phyloP scores from a whole-genome alignment of 371 early-diverging fungal species.

The Mortierella sp. region DNA sequence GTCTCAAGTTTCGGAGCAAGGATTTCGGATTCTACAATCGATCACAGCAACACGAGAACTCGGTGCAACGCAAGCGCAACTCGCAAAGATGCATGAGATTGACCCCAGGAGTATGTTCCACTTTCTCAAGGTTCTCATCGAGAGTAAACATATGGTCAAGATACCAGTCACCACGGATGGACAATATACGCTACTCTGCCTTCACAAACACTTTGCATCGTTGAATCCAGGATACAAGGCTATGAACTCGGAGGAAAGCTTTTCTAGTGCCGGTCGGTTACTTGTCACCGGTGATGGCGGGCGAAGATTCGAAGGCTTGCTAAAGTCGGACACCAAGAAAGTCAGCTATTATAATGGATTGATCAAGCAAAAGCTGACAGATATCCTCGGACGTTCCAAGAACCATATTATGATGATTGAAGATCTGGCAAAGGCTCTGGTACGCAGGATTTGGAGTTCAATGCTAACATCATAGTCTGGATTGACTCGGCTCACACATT shows the following conservation, averaged over 20 bases:
- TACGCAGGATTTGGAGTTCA: constrained; percentile 4
- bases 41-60: constrained; percentile 57
- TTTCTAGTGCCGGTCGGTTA: constrained; percentile 12
- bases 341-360: constrained; percentile 49
- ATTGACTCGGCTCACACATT: background rate
- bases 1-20: constrained; percentile 13
- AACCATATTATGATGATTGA: constrained; percentile 35
- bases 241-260: constrained; percentile 28
- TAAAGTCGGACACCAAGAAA: constrained; percentile 29
- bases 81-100: constrained; percentile 57
- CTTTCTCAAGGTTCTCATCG: constrained; percentile 62
- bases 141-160: constrained; percentile 58
- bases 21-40: constrained; percentile 41
- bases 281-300: constrained; percentile 26
- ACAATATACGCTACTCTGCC: constrained; percentile 56
- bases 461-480: background rate
- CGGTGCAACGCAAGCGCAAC: constrained; percentile 67
- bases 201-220: constrained; percentile 36
- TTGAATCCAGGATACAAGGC: constrained; percentile 39
- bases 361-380: constrained; percentile 43
- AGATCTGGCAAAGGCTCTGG: constrained; percentile 40
- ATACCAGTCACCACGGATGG: constrained; percentile 53
- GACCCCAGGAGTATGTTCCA: constrained; percentile 75
- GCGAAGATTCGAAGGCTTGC: constrained; percentile 34
- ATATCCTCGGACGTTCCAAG: constrained; percentile 42